Evolutionary conservation across 192 early-diverging fungal species (phyloP).

Genomic region (Pilobolus umbonatus): DNA sequence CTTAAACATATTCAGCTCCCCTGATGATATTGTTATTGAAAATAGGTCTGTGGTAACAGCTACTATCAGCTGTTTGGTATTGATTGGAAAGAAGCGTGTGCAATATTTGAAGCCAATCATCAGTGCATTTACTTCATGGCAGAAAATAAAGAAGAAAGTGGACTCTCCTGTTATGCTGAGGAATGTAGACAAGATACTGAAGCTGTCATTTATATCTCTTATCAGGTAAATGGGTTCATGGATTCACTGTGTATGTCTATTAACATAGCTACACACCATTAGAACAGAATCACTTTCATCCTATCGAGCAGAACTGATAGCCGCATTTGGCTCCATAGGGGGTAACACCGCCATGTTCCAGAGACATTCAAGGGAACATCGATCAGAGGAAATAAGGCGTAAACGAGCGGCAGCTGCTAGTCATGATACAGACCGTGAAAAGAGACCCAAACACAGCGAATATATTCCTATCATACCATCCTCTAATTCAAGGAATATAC

Average conservation of each 20-base stretch:
- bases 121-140: conserved; percentile 23
- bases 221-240: conserved; percentile 23
- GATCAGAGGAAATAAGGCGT: conserved; percentile 13
- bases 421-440: conserved; percentile 13
- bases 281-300: conserved; percentile 19
- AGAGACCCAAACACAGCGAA: not conserved
- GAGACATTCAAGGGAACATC: conserved; percentile 4
- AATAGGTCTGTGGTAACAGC: conserved; percentile 33
- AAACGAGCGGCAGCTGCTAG: not conserved
- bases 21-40: conserved; percentile 3
- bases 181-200: conserved; percentile 33
- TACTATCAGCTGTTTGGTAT: conserved; percentile 29
- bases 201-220: conserved; percentile 28
- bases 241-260: not conserved
- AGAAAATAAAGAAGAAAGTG: conserved; percentile 6
- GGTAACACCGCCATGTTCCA: conserved; percentile 31
- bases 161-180: conserved; percentile 17
- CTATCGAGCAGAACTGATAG: conserved; percentile 22
- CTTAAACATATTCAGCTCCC: not conserved
- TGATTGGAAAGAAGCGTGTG: conserved; percentile 27
- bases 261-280: not conserved
- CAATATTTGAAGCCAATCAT: conserved; percentile 27
- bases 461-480: conserved; percentile 5
- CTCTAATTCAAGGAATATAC: not conserved
- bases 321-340: conserved; percentile 24